Conservation (phyloP, 2,329 filamentous ascomycete species). For the Aspergillus vadensis region DNA sequence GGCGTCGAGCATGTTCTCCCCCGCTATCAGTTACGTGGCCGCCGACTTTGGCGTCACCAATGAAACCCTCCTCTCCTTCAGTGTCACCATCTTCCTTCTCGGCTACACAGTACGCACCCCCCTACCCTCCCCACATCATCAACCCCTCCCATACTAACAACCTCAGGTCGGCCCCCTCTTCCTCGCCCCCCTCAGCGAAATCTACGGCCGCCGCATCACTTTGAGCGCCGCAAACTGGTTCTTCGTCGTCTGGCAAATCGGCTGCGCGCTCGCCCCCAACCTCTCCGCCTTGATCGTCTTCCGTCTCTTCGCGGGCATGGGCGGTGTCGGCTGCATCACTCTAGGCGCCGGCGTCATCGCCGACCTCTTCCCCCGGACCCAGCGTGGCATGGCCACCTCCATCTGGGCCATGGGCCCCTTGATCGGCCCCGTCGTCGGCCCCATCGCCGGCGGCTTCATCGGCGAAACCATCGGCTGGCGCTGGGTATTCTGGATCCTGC, state of each 20-base stretch:
- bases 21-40: constrained; percentile 27
- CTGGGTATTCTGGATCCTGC: constrained; percentile 51
- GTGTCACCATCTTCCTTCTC: constrained; percentile 34
- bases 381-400: constrained; percentile 47
- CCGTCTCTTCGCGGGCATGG: constrained; percentile 62
- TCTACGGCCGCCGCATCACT: constrained; percentile 63
- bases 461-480: constrained; percentile 47
- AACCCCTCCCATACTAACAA: background rate
- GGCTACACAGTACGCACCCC: constrained; percentile 31
- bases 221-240: constrained; percentile 61
- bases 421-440: constrained; percentile 37
- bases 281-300: constrained; percentile 63
- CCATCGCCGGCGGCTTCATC: constrained; percentile 45
- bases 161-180: constrained; percentile 57
- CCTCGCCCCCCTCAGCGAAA: constrained; percentile 66
- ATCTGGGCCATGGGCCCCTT: constrained; percentile 46
- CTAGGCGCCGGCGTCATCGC: constrained; percentile 51
- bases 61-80: constrained; percentile 31
- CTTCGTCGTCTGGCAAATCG: constrained; percentile 64
- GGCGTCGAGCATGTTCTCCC: constrained; percentile 38
- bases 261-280: constrained; percentile 57
- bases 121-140: background rate
- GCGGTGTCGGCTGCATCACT: constrained; percentile 38
- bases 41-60: constrained; percentile 26
- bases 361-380: constrained; percentile 46